These are phyloP conservation scores for Auricularia sp. DNA, from an alignment of 768 basidiomycete species.

Conservation along the genomic window DNA sequence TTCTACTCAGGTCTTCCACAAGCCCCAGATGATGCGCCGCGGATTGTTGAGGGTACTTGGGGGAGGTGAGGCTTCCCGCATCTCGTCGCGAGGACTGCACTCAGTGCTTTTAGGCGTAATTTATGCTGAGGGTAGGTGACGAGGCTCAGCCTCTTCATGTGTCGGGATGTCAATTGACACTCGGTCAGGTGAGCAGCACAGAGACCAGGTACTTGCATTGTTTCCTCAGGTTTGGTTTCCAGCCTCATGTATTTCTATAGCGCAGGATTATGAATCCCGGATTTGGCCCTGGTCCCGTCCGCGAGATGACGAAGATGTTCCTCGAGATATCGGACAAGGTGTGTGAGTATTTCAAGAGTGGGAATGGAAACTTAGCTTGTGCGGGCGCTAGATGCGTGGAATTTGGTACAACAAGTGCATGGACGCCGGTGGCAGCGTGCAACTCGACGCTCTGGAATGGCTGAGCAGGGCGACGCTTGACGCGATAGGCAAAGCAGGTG, in stretches of 20 bases:
- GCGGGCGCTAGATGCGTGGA: neutral
- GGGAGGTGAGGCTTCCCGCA: neutral
- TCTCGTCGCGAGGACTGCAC: neutral
- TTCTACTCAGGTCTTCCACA: neutral
- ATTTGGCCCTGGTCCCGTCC: neutral
- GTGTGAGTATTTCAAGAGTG: neutral
- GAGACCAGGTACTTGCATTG: neutral
- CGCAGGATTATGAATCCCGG: neutral
- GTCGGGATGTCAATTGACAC: too few relatives aligned
- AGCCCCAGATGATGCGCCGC: neutral
- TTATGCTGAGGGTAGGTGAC: neutral
- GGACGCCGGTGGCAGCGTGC: neutral
- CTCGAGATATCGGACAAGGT: neutral
- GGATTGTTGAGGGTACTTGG: neutral
- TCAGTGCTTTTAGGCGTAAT: neutral
- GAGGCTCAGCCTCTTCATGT: neutral
- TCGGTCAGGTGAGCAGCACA: neutral
- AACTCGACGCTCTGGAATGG: neutral
- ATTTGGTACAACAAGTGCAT: neutral
- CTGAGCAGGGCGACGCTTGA: conserved; percentile 24
- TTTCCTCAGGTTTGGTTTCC: neutral
- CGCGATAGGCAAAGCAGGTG: conserved; percentile 33
- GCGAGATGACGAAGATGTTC: neutral
- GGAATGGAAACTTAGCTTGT: neutral
- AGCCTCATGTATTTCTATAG: neutral